Percentiles rank a stretch among this genome's conserved stretches.
These are phyloP conservation scores for Clavispora asparagi DNA, from an alignment of 805 yeast genomes.

Conservation along the genomic window DNA sequence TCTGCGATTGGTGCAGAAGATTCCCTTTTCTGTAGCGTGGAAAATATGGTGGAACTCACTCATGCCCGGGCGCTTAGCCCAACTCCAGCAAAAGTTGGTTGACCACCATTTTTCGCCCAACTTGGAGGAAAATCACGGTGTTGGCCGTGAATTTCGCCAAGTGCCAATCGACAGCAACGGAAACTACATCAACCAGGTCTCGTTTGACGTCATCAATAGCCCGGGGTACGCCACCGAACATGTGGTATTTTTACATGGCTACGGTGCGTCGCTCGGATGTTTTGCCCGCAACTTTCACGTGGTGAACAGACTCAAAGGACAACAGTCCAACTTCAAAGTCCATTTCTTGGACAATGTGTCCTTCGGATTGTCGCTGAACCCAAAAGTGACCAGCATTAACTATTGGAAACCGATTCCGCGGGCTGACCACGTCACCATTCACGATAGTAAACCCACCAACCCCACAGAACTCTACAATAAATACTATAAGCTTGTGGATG, in stretches of 20 bases:
- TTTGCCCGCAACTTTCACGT: conserved; percentile 49
- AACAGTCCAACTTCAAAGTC: conserved; percentile 35
- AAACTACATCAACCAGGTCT: conserved; percentile 32
- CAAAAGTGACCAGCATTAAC: conserved; percentile 16
- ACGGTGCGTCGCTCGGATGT: conserved; percentile 53
- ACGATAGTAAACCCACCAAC: conserved; percentile 23
- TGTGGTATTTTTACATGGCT: conserved; percentile 52
- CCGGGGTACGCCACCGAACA: conserved; percentile 24
- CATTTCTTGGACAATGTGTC: conserved; percentile 47
- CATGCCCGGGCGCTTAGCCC: conserved; percentile 19
- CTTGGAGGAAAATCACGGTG: conserved; percentile 17
- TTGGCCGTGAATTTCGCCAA: conserved; percentile 14
- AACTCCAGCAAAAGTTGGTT: conserved; percentile 30
- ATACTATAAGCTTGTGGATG: conserved; percentile 36
- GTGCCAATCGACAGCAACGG: conserved; percentile 20
- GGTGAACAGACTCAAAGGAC: conserved; percentile 25
- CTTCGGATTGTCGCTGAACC: conserved; percentile 51
- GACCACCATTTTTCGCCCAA: conserved; percentile 28
- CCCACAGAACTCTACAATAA: conserved; percentile 29
- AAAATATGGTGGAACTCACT: conserved; percentile 20
- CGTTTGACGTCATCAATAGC: conserved; percentile 25
- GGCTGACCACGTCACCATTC: conserved; percentile 20
- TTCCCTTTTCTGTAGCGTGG: conserved; percentile 8
- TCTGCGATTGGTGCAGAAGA: conserved; percentile 3
- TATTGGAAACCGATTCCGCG: conserved; percentile 16